Evolutionary conservation across 2,329 filamentous ascomycete genomes (phyloP).

Genomic region (Neonectria faginata): DNA sequence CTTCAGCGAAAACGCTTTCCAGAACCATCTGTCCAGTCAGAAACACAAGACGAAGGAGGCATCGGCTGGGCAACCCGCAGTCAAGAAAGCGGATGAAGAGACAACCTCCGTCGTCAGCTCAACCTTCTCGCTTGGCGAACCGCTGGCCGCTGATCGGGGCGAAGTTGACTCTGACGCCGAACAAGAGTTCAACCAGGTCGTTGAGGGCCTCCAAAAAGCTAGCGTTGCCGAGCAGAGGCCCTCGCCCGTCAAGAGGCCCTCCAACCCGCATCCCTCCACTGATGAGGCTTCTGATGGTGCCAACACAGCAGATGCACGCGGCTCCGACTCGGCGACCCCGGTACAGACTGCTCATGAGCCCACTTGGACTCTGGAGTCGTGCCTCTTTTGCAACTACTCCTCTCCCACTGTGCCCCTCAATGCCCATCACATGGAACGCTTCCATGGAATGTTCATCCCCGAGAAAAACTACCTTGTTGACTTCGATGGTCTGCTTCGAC

Average conservation of each 20-base stretch:
- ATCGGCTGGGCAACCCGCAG: constrained; percentile 51
- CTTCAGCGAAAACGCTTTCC: constrained; percentile 95
- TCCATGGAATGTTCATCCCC: constrained; percentile 96
- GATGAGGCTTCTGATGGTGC: constrained; percentile 59
- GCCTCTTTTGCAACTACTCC: constrained; percentile 92
- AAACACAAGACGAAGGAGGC: constrained; percentile 79
- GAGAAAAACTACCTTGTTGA: constrained; percentile 87
- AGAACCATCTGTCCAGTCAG: constrained; percentile 90
- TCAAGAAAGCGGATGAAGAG: constrained; percentile 68
- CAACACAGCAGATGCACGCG: constrained; percentile 53
- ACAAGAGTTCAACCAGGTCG: constrained; percentile 80
- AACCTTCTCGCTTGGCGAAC: constrained; percentile 90
- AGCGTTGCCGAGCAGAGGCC: constrained; percentile 68
- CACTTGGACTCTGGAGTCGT: constrained; percentile 64
- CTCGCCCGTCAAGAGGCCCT: constrained; percentile 66
- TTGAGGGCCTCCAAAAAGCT: constrained; percentile 80
- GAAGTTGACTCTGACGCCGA: constrained; percentile 75
- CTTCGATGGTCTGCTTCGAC: constrained; percentile 81
- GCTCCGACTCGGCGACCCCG: constrained; percentile 58
- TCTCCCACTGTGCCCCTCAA: constrained; percentile 83
- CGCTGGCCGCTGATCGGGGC: constrained; percentile 63
- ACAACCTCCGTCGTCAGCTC: constrained; percentile 88
- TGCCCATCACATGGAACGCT: constrained; percentile 87
- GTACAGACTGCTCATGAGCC: constrained; percentile 51
- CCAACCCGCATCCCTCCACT: constrained; percentile 61